phyloP scores from a whole-genome alignment of 176 grass and related monocot species.

The Ensete ventricosum region DNA sequence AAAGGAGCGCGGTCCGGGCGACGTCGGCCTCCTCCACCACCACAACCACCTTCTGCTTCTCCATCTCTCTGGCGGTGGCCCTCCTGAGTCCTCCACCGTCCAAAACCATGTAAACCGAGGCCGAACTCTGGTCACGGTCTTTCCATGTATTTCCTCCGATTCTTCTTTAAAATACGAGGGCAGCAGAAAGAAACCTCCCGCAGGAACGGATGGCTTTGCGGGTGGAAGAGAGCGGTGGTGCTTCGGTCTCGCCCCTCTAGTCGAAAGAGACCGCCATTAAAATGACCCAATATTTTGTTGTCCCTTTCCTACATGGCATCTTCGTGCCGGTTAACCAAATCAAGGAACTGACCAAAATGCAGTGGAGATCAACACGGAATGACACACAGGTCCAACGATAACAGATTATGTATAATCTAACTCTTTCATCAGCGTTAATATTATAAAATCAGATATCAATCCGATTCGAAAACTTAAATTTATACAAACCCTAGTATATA shows the following conservation, averaged over 20 bases:
- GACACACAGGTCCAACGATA: too few relatives aligned
- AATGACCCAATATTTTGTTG: not conserved
- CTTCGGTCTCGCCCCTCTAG: too few relatives aligned
- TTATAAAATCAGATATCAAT: too few relatives aligned
- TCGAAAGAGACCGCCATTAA: too few relatives aligned
- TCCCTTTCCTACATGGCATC: not conserved
- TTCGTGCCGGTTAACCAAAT: not conserved
- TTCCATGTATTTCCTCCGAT: not conserved
- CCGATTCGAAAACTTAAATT: too few relatives aligned
- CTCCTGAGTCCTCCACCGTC: not conserved
- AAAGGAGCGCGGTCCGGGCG: constrained; percentile 55
- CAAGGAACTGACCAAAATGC: not conserved
- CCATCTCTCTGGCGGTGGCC: constrained; percentile 27
- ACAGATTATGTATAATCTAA: too few relatives aligned
- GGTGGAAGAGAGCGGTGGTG: too few relatives aligned
- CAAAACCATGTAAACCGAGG: not conserved
- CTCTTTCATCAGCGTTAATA: too few relatives aligned
- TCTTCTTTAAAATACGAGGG: not conserved
- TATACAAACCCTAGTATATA: too few relatives aligned
- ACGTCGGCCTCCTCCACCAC: constrained; percentile 70
- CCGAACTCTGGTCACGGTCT: too few relatives aligned
- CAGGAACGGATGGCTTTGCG: not conserved
- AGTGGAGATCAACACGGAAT: too few relatives aligned
- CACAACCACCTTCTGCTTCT: constrained; percentile 76
- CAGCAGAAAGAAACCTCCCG: not conserved